Conservation (phyloP, 306 rosid genomes). For the Aeschynomene evenia region DNA sequence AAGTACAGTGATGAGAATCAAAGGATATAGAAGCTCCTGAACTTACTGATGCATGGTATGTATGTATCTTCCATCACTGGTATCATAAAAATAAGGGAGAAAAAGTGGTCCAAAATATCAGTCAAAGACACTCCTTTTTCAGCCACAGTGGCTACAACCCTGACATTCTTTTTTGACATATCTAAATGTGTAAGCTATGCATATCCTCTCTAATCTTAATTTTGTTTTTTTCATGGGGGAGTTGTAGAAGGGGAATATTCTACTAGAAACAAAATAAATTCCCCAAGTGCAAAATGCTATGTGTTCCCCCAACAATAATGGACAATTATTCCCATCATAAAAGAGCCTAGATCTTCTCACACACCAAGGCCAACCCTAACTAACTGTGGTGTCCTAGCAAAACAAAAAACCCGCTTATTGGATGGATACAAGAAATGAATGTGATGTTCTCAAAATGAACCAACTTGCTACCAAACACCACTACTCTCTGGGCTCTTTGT, state of each 20-base stretch:
- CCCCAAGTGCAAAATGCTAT: constrained; percentile 42
- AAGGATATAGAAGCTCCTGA: constrained; percentile 26
- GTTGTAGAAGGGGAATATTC: constrained; percentile 21
- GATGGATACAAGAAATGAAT: constrained; percentile 45
- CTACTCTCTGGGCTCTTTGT: constrained; percentile 39
- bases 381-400: constrained; percentile 26
- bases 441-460: constrained; percentile 32
- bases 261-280: constrained; percentile 29
- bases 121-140: constrained; percentile 25
- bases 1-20: constrained; percentile 16
- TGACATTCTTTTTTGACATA: constrained; percentile 35
- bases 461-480: constrained; percentile 33
- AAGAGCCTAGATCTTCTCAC: constrained; percentile 35
- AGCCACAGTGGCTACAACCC: constrained; percentile 33
- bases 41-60: constrained; percentile 23
- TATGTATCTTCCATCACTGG: constrained; percentile 31
- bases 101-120: constrained; percentile 24
- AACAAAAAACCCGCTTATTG: constrained; percentile 49
- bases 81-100: constrained; percentile 21
- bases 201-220: constrained; percentile 32
- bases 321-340: constrained; percentile 34
- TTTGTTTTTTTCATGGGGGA: neutral
- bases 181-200: constrained; percentile 46
- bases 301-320: constrained; percentile 40
- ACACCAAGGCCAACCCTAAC: constrained; percentile 31